Evolutionary conservation across 129 eudicot species (phyloP), one percentile per base, ranked within the genome.

Genomic region (Helianthus annuus): DNA sequence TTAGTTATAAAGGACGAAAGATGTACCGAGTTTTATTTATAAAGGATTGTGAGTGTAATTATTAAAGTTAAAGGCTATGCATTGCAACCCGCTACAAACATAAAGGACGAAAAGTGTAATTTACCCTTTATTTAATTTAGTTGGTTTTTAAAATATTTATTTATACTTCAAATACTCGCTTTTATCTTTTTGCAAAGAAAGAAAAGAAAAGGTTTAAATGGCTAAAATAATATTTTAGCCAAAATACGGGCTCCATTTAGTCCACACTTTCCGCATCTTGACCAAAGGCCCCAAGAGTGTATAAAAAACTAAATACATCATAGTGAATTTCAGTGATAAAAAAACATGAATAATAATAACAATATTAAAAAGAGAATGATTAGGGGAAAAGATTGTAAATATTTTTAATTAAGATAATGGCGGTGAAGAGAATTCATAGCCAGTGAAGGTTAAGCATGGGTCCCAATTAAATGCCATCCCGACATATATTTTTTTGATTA

Each of bases 181-280:
- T 51, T 48, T 52, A 74, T 49, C 60, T 49, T 68, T 56, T 68
- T 66, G 13, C 29, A 32, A 68, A 58, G 38, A 38, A 9, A 49
- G 24, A 77, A 69, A 78, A 63, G 72, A 52, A 53, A 76, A 52
- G 63, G 58, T 13, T 32, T 22, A 51, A 42, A 61, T 60, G 44
- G 60, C 36, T 62, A n/a, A 78, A 38, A 53, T 61, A 29, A 16
- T 70, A 44, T 70, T 27, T 10, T 62, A 57, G 65, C 32, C 42
- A 48, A 15, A 15, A 48, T 14, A 54, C 53, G 81, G 77, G 66
- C 81, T 70, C 81, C 81, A 78, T 69, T 61, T 5, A 54, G 77
- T 70, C 77, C 72, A 78, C 64, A 63, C 72, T 78, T 70, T 70
- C 81, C 67, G 81, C 81, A 70, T 40, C 48, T 63, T 70, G 71